A percentile compares a stretch with the other conserved stretches of the same genome.
phyloP scores from a whole-genome alignment of 1,284 basidiomycete species.

The Trichosporon coremiiforme region DNA sequence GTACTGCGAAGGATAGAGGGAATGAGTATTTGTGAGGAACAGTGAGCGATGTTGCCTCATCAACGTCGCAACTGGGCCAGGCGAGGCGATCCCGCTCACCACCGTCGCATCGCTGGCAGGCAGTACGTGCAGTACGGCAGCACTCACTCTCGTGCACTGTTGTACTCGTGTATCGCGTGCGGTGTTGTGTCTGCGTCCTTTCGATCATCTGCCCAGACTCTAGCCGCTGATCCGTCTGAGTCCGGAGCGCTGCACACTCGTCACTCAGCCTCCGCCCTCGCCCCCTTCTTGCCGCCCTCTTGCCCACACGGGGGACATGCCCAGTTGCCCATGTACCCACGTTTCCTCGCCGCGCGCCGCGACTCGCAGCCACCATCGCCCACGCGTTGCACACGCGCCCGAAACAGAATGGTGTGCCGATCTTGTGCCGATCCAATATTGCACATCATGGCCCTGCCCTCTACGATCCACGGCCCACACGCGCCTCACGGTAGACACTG shows the following conservation, averaged over 20 bases:
- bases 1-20: neutral
- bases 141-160: neutral
- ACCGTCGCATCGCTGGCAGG: neutral
- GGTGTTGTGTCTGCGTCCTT: neutral
- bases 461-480: too few species aligned
- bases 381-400: slow-evolving; percentile 12
- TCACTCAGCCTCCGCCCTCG: slow-evolving; percentile 4
- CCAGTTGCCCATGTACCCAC: neutral
- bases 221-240: neutral
- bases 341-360: neutral
- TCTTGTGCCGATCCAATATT: neutral
- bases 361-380: neutral
- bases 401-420: neutral
- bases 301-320: neutral
- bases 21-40: neutral
- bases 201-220: neutral
- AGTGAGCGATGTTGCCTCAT: neutral
- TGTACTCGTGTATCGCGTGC: neutral
- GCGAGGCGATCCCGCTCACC: neutral
- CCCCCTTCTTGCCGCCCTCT: neutral
- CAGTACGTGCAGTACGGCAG: neutral
- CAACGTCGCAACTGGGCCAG: neutral
- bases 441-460: neutral
- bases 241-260: neutral
- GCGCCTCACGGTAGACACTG: neutral